phyloP scores from a whole-genome alignment of 208 protist genomes.

The Wallacemonas sp. region DNA sequence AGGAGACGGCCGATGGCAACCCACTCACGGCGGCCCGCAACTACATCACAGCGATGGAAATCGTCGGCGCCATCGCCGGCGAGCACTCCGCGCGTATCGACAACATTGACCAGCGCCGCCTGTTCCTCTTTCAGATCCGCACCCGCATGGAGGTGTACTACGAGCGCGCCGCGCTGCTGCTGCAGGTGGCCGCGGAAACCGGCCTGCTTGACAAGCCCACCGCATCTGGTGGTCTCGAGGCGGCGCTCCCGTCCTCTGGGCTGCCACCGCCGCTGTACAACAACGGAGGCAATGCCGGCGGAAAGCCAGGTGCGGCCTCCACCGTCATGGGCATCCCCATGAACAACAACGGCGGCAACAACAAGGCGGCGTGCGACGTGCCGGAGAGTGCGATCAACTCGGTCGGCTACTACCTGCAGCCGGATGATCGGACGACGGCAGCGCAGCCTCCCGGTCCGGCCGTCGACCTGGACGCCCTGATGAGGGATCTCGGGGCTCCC shows the following conservation, averaged over 20 bases:
- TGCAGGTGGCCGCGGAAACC: conserved; percentile 55
- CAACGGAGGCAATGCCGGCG: conserved; percentile 4
- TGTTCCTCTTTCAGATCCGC: conserved; percentile 75
- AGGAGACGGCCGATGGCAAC: conserved; percentile 79
- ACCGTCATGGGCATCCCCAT: conserved; percentile 65
- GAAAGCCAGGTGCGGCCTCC: not conserved
- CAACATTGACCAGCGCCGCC: conserved; percentile 38
- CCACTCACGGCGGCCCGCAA: conserved; percentile 58
- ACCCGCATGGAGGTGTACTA: conserved; percentile 70
- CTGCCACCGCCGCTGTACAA: conserved; percentile 33
- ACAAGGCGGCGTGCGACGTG: too few species aligned
- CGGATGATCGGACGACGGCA: conserved; percentile 15
- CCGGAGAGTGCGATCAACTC: not conserved
- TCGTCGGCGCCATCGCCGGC: conserved; percentile 44
- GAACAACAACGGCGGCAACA: conserved; percentile 17
- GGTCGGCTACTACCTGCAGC: conserved; percentile 8
- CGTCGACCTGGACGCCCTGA: conserved; percentile 40
- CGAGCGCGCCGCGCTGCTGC: conserved; percentile 60
- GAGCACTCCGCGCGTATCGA: conserved; percentile 28
- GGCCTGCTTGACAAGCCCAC: conserved; percentile 67
- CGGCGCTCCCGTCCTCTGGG: not conserved
- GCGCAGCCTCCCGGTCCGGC: conserved; percentile 17
- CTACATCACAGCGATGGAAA: conserved; percentile 83
- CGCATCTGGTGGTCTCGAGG: conserved; percentile 18
- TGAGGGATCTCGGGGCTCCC: conserved; percentile 32